Evolutionary conservation across 805 yeast species (phyloP), one percentile per base, ranked within the genome.

Genomic region (Suhomyces faveliae): DNA sequence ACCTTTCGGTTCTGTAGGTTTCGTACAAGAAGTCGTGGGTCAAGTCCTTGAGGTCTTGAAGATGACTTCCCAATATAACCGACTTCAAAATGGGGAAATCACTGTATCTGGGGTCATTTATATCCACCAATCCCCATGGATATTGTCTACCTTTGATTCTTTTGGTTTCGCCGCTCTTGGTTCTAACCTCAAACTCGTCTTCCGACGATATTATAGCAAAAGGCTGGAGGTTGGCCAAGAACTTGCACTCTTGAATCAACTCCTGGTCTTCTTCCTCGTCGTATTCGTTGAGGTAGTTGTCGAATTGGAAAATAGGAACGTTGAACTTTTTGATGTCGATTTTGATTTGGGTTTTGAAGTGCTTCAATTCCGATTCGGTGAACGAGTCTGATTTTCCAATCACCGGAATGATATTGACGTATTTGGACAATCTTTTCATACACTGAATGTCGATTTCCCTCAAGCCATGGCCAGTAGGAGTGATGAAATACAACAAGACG

Each of bases 331-430:
- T 84, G 51, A 87, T 77, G 64, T 87, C 94, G 43, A 70, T 67
- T 57, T 73, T 66, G 52, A 87, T 75, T 51, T 78, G 81, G 55
- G 76, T 69, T 62, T 85, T 86, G 66, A 86, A 87, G 33, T 64
- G 67, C 40, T 59, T 58, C 56, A 87, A 71, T 64, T 91, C 97
- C 2, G 76, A 63, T 19, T 74, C 75, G 0, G 96, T 88, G 55
- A 89, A 73, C 1, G 89, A 75, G 63, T 91, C 97, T 2, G 96
- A 83, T 59, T 87, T 85, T 30, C 87, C 80, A 49, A 91, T 79
- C 21, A 90, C 83, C 1, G 97, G 96, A 39, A 91, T 80, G 21
- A 92, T 77, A 67, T 91, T 91, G 17, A 87, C 96, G 54, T 83
- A 80, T 20, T 79, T 74, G 12, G 91, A 79, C 44, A 91, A 73